A percentile compares a stretch with the other conserved stretches of the same genome.
Conservation (phyloP, 768 basidiomycete genomes). For the Floccularia luteovirens region DNA sequence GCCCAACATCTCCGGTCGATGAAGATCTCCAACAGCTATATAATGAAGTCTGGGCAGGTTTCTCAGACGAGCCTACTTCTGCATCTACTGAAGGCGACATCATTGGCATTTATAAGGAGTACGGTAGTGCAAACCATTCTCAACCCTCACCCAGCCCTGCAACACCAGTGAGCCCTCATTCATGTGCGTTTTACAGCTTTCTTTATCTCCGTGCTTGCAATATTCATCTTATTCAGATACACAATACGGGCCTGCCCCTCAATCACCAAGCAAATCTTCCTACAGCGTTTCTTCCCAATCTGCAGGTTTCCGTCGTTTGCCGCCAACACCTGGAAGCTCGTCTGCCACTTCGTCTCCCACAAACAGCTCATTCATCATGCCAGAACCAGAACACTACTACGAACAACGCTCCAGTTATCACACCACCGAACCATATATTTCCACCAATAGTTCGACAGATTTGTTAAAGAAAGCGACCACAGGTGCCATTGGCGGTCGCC, state of each 20-base stretch:
- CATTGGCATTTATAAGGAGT: conserved; percentile 29
- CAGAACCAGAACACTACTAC: conserved; percentile 33
- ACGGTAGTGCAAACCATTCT: conserved; percentile 17
- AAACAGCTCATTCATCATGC: conserved; percentile 24
- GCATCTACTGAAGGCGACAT: conserved; percentile 22
- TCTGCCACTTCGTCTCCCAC: conserved; percentile 19
- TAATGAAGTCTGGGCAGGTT: conserved; percentile 68
- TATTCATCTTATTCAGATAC: conserved; percentile 2
- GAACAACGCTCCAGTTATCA: conserved; percentile 13
- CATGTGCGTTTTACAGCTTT: conserved; percentile 10
- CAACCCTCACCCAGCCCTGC: conserved; percentile 8
- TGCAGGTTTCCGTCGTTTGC: conserved; percentile 28
- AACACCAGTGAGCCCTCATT: conserved; percentile 7
- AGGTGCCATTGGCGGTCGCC: conserved; percentile 15
- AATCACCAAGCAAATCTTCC: conserved; percentile 7
- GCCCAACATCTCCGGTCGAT: conserved; percentile 41
- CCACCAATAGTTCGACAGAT: conserved; percentile 13
- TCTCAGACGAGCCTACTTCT: conserved; percentile 34
- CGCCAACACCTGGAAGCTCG: conserved; percentile 33
- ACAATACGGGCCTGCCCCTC: too few relatives aligned
- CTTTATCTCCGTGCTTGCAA: too few relatives aligned
- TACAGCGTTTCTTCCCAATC: conserved; percentile 17
- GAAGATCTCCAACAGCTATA: conserved; percentile 70
- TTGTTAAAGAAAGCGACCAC: conserved; percentile 19
- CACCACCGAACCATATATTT: conserved; percentile 8